These are phyloP conservation scores for Didymella arachidicola DNA, from an alignment of 2,329 filamentous ascomycete genomes.

Conservation along the genomic window DNA sequence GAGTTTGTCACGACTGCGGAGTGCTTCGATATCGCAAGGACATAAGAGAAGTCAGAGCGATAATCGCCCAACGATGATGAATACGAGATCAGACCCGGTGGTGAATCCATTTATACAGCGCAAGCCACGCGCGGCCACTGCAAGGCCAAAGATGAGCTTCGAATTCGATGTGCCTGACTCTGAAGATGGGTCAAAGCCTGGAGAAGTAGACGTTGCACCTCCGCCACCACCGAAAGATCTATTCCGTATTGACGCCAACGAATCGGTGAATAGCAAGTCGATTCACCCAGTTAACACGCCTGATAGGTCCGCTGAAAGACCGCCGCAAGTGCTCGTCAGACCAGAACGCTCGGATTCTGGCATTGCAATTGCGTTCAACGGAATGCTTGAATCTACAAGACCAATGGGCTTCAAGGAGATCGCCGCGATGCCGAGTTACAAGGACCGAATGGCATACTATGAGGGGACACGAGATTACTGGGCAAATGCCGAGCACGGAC, in stretches of 20 bases:
- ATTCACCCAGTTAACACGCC: neutral
- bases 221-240: conserved; percentile 19
- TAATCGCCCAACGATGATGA: neutral
- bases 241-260: conserved; percentile 5
- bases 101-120: neutral
- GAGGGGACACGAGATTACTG: conserved; percentile 47
- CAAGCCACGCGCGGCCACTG: neutral
- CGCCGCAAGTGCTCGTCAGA: conserved; percentile 14
- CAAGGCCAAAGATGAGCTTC: neutral
- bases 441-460: conserved; percentile 43
- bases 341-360: conserved; percentile 43
- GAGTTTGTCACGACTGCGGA: conserved; percentile 36
- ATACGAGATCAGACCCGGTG: neutral
- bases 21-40: conserved; percentile 8
- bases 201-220: conserved; percentile 7
- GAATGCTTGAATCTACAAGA: conserved; percentile 29
- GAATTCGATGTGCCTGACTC: neutral
- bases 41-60: conserved; percentile 18
- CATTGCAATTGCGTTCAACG: conserved; percentile 40
- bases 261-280: conserved; percentile 10
- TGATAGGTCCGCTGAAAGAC: neutral
- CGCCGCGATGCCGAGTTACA: conserved; percentile 32
- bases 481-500: conserved; percentile 46
- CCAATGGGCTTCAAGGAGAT: conserved; percentile 46
- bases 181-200: neutral